These are phyloP conservation scores for Arthrobotrys pseudoclavata DNA, from an alignment of 2,329 filamentous ascomycete species.

Conservation along the genomic window DNA sequence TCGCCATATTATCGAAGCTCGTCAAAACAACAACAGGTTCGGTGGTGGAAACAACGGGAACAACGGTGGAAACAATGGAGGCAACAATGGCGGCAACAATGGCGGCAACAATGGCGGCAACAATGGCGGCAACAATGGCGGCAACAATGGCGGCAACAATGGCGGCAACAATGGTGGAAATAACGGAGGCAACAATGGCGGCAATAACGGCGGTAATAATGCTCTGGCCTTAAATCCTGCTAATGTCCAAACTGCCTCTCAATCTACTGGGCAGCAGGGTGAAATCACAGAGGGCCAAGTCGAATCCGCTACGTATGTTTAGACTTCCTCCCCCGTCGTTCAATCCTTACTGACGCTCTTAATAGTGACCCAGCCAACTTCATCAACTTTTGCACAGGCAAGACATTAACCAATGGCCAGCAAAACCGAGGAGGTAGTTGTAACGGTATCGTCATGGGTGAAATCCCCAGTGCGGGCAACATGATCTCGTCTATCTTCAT, in stretches of 20 bases:
- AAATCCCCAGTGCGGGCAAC: constrained; percentile 69
- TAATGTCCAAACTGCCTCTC: constrained; percentile 68
- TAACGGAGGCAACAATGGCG: constrained; percentile 37
- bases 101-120: constrained; percentile 29
- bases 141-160: constrained; percentile 31
- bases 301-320: constrained; percentile 68
- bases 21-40: constrained; percentile 49
- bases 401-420: constrained; percentile 71
- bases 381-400: constrained; percentile 73
- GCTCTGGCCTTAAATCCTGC: constrained; percentile 64
- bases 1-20: constrained; percentile 51
- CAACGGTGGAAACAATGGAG: constrained; percentile 37
- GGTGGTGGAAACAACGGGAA: constrained; percentile 43
- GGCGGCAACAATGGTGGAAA: background rate
- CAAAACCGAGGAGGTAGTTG: constrained; percentile 71
- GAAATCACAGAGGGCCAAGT: constrained; percentile 65
- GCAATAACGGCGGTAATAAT: constrained; percentile 2
- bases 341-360: background rate
- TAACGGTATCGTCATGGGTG: constrained; percentile 74
- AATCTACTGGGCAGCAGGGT: constrained; percentile 66
- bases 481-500: constrained; percentile 73
- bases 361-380: constrained; percentile 71
- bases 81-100: constrained; percentile 41
- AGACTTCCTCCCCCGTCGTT: background rate
- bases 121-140: constrained; percentile 38